Conservation (phyloP, 192 early-diverging fungal genomes). For the Coemansia javaensis region DNA sequence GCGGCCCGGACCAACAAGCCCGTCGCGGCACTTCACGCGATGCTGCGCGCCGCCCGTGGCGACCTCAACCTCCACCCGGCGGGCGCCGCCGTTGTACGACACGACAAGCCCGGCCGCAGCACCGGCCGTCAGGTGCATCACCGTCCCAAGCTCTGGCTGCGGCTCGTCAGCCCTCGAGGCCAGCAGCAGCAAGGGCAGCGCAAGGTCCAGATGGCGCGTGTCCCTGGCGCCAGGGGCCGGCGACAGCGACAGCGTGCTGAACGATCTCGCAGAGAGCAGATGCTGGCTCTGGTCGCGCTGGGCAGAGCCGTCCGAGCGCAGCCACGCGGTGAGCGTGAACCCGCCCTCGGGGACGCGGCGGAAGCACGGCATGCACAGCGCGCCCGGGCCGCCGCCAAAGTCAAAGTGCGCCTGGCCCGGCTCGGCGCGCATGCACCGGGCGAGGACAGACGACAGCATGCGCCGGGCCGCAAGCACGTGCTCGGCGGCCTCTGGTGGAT, state of each 20-base stretch:
- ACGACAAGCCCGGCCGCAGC: not conserved
- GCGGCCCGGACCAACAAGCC: constrained; percentile 3
- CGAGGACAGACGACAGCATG: constrained; percentile 11
- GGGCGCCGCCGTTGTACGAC: constrained; percentile 3
- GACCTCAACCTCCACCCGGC: constrained; percentile 12
- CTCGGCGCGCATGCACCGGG: constrained; percentile 8
- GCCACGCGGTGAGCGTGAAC: constrained; percentile 27
- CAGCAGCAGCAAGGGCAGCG: not conserved
- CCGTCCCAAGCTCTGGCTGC: not conserved
- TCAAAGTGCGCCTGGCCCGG: constrained; percentile 17
- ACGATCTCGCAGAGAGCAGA: constrained; percentile 5
- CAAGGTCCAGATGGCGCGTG: too few relatives aligned
- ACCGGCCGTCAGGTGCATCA: constrained; percentile 9
- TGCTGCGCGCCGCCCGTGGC: constrained; percentile 9
- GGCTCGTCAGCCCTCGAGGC: not conserved
- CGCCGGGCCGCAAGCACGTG: constrained; percentile 11
- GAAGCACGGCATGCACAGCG: constrained; percentile 10
- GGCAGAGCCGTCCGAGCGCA: constrained; percentile 6
- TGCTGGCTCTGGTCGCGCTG: constrained; percentile 9
- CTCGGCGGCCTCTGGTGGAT: constrained; percentile 7
- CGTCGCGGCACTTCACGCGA: constrained; percentile 9
- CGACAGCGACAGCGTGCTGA: constrained; percentile 5
- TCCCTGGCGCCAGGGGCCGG: not conserved
- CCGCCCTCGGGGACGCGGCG: constrained; percentile 28
- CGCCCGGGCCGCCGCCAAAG: constrained; percentile 15